A percentile compares a stretch with the other conserved stretches of the same genome.
These are phyloP conservation scores for Boletus rubroflammeus DNA, from an alignment of 768 basidiomycete species.

Conservation along the genomic window DNA sequence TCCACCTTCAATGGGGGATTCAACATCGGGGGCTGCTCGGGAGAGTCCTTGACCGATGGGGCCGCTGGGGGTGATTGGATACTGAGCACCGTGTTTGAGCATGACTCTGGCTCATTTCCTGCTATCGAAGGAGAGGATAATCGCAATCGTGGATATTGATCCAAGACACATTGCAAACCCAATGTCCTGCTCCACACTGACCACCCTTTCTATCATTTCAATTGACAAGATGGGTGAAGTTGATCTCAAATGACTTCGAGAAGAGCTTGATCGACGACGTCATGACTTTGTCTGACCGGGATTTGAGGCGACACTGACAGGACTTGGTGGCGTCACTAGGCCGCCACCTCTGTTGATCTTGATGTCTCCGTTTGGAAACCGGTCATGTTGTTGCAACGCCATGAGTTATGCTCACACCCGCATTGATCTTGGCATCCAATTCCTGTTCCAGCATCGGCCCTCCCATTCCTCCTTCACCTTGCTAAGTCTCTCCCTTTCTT, in stretches of 20 bases:
- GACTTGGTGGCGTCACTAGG: slow-evolving; percentile 78
- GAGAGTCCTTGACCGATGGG: too few species aligned
- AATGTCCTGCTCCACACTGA: slow-evolving; percentile 15
- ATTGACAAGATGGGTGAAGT: too few species aligned
- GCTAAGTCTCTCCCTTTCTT: slow-evolving; percentile 72
- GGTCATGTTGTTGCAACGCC: slow-evolving; percentile 38
- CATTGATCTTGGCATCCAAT: slow-evolving; percentile 43
- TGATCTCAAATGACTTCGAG: too few species aligned
- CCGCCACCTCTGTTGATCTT: slow-evolving; percentile 28
- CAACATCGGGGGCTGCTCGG: too few species aligned
- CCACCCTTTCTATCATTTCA: too few species aligned
- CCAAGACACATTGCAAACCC: slow-evolving; percentile 23
- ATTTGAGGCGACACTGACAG: slow-evolving; percentile 66
- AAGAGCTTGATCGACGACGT: slow-evolving; percentile 42
- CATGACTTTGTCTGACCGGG: slow-evolving; percentile 40
- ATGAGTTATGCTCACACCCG: slow-evolving; percentile 29
- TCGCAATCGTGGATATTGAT: slow-evolving; percentile 22
- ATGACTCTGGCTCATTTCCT: too few species aligned
- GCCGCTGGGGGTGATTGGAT: too few species aligned
- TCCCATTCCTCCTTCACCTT: slow-evolving; percentile 84
- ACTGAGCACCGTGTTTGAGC: too few species aligned
- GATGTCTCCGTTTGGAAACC: slow-evolving; percentile 29
- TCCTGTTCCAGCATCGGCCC: slow-evolving; percentile 49
- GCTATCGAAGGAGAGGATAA: too few species aligned
- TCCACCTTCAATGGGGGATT: too few species aligned